Evolutionary conservation across 2,329 filamentous ascomycete genomes (phyloP), one percentile per base, ranked within the genome.

Genomic region (Rhexocercosporidium sp.): DNA sequence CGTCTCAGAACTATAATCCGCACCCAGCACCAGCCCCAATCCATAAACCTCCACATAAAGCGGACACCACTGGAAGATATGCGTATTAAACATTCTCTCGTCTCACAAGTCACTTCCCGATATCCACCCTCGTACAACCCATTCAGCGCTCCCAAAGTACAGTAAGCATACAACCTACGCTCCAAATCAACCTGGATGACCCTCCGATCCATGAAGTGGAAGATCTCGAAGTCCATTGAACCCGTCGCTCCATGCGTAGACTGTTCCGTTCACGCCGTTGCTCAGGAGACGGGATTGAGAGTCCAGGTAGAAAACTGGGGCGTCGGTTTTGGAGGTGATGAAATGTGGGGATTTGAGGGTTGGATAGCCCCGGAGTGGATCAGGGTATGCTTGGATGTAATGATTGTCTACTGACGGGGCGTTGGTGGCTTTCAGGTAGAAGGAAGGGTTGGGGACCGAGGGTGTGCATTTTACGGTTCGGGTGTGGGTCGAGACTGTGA

Each of bases 401-500:
- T 39, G 20, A n/a, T 62, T 62, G 29, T 62, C 49, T 27, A 62
- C 46, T 8, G 29, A 16, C 8, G 60, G 27, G 12, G 46, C 60
- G 12, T 62, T 62, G 18, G 60, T 62, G 1, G 60, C 60, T 39
- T 62, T 51, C 3, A 62, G 27, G 37, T 62, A 62, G 46, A 62
- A 54, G 22, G 60, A 54, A 11, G 60, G 60, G 20, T 62, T 62
- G 12, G 60, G 6, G 16, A 62, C 60, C 3, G 41, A 49, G 29
- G 60, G 46, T 22, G 60, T 62, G 60, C 60, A 62, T 62, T 62
- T 62, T 20, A 62, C 60, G 14, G 44, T 51, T 34, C 29, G 44
- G 3, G 60, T 62, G 27, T 62, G 31, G 2, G 60, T 62, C 37
- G 46, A 14, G 27, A 51, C 29, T 4, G 41, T 22, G 14, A 39